Evolutionary conservation across 257 asterid species (phyloP).

Genomic region (Jaltomata sinuosa): DNA sequence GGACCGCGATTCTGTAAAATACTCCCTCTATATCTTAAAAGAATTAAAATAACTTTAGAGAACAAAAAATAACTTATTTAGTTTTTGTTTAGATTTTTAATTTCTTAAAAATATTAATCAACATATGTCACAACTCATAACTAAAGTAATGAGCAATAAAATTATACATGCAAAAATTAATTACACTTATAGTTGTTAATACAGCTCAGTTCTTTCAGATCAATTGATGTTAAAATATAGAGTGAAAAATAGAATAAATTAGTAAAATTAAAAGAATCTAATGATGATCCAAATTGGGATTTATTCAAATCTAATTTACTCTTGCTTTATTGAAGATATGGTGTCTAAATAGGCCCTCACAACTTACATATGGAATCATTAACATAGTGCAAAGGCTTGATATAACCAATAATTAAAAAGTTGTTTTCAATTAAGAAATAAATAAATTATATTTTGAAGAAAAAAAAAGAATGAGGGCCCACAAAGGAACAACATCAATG

Average conservation of each 20-base stretch:
- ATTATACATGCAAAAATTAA: not conserved
- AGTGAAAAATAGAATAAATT: not conserved
- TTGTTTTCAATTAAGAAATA: not conserved
- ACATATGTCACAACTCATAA: not conserved
- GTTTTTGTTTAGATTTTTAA: no score
- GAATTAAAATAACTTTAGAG: no score
- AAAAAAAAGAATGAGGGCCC: slow-evolving; percentile 9
- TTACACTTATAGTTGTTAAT: not conserved
- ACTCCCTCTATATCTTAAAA: no score
- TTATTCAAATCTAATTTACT: not conserved
- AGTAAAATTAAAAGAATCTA: not conserved
- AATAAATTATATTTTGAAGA: not conserved
- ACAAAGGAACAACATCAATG: slow-evolving; percentile 18
- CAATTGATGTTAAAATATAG: not conserved
- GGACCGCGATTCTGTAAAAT: no score
- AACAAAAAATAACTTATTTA: no score
- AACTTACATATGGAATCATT: slow-evolving; percentile 12
- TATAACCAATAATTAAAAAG: not conserved
- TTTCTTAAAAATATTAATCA: not conserved
- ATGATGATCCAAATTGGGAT: not conserved
- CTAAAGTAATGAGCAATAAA: not conserved
- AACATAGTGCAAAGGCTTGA: slow-evolving; percentile 6
- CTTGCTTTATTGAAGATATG: not conserved
- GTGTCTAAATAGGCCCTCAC: not conserved
- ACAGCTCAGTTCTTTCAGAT: not conserved